Conservation (phyloP, 805 yeast species). For the Candida xiaguanensis region DNA sequence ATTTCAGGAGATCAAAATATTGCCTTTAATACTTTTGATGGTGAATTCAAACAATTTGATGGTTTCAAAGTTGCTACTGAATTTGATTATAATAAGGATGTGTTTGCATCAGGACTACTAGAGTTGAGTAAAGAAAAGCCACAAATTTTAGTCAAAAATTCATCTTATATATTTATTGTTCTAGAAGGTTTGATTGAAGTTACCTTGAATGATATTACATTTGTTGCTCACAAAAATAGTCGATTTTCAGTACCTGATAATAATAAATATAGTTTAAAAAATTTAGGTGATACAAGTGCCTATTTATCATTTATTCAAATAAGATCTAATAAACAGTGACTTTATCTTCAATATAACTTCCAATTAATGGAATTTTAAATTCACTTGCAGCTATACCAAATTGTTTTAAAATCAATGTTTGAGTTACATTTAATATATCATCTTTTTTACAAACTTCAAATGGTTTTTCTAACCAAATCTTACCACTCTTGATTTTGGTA, state of each 20-base stretch:
- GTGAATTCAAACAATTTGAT: constrained; percentile 35
- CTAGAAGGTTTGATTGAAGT: constrained; percentile 69
- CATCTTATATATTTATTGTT: constrained; percentile 72
- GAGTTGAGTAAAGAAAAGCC: constrained; percentile 63
- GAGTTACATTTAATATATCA: constrained; percentile 78
- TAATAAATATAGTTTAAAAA: constrained; percentile 65
- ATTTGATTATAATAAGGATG: constrained; percentile 59
- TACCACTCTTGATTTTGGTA: constrained; percentile 85
- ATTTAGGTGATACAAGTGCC: constrained; percentile 55
- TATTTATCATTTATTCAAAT: constrained; percentile 71
- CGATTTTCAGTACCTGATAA: constrained; percentile 80
- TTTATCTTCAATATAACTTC: constrained; percentile 47
- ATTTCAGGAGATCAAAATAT: constrained; percentile 29
- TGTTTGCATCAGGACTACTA: constrained; percentile 71
- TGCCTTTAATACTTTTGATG: constrained; percentile 64
- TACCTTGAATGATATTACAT: constrained; percentile 52
- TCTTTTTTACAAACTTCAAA: constrained; percentile 79
- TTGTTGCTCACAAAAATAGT: constrained; percentile 67
- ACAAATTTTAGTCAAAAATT: constrained; percentile 57
- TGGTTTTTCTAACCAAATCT: constrained; percentile 71
- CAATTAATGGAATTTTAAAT: constrained; percentile 77
- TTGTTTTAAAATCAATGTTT: constrained; percentile 87
- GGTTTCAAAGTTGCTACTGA: constrained; percentile 60
- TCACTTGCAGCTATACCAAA: constrained; percentile 94
- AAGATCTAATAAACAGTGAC: constrained; percentile 8